Conservation (phyloP, 2,329 filamentous ascomycete genomes). For the Epichloe coenophiala region DNA sequence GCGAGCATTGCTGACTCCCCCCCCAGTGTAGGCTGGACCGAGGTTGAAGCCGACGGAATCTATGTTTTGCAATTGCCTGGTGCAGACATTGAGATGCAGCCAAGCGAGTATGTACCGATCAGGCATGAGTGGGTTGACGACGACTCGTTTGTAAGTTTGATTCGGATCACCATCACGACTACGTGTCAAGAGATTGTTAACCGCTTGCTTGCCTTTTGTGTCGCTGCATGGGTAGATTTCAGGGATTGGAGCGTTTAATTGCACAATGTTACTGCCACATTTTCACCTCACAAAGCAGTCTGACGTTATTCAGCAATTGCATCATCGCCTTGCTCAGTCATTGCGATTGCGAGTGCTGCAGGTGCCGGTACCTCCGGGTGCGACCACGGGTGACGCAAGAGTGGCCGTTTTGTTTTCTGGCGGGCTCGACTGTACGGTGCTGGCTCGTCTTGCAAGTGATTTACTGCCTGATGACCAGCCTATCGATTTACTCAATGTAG, state of each 20-base stretch:
- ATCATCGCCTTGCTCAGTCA: slow-evolving; percentile 43
- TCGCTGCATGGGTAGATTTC: slow-evolving; percentile 29
- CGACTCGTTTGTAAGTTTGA: slow-evolving; percentile 31
- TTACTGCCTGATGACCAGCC: slow-evolving; percentile 53
- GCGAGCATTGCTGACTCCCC: slow-evolving; percentile 54
- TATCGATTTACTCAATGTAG: slow-evolving; percentile 87
- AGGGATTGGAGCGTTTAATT: slow-evolving; percentile 40
- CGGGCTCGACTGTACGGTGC: slow-evolving; percentile 79
- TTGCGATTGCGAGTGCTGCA: slow-evolving; percentile 50
- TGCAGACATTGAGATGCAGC: not conserved
- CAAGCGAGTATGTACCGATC: slow-evolving; percentile 7
- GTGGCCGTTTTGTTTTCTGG: slow-evolving; percentile 86
- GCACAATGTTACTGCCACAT: slow-evolving; percentile 23
- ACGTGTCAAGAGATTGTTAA: not conserved
- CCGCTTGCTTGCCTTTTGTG: slow-evolving; percentile 26
- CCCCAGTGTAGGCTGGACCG: slow-evolving; percentile 45
- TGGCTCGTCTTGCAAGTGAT: slow-evolving; percentile 71
- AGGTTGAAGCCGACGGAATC: slow-evolving; percentile 76
- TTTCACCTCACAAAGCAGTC: slow-evolving; percentile 19
- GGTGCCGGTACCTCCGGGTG: slow-evolving; percentile 44
- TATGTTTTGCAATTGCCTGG: slow-evolving; percentile 48
- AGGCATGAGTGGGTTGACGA: slow-evolving; percentile 20
- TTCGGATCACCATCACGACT: not conserved
- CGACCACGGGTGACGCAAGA: slow-evolving; percentile 27
- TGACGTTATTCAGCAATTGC: slow-evolving; percentile 38